Base-by-base conservation (phyloP, 108 stramenopile genomes). In the Aurantiochytrium sp. region DNA sequence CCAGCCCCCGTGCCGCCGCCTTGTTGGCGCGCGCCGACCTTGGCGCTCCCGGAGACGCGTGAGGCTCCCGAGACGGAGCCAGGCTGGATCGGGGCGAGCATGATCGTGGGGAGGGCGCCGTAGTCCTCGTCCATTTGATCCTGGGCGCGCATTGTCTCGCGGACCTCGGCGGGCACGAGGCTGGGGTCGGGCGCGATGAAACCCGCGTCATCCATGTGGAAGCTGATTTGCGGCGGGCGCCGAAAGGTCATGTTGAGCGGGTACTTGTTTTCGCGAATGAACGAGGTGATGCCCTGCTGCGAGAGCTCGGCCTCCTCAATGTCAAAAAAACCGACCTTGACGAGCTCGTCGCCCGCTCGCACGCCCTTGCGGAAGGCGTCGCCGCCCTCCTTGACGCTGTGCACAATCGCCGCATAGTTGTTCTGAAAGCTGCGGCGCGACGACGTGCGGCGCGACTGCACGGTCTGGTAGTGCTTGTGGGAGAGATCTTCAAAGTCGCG, bases 201-300 rank as follows among this genome's bases (percentile, higher is more conserved):
- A 1, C 73, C 73, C 6, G 73, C 73, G 1, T 41, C 73, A 42
- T 81, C 73, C 42, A 12, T 48, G 10, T 81, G 2, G 1, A 81
- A 48, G 3, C 27, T 30, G 30, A 81, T 2, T n/a, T 48, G 42
- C 1, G 73, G 73, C n/a, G 73, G 73, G 6, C 73, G 73, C n/a
- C 73, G 73, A n/a, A 81, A 81, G 6, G 73, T 81, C 73, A 81
- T 48, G 12, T 81, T 81, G 42, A 81, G 39, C 6, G 73, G 73
- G 12, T 48, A 48, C 42, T 0, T n/a, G 73, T 81, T 3, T 6
- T 81, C 45, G 1, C 45, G 39, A 48, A 81, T 81, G 42, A 39
- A 48, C n/a, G 39, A 48, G 19, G 73, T 81, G 73, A 81, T 81
- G 1, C 42, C 73, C 24, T 81, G n/a, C 45, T 81, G 73, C 24